These are phyloP conservation scores for Aspergillus pseudotamarii DNA, from an alignment of 2,329 filamentous ascomycete genomes.

Conservation along the genomic window DNA sequence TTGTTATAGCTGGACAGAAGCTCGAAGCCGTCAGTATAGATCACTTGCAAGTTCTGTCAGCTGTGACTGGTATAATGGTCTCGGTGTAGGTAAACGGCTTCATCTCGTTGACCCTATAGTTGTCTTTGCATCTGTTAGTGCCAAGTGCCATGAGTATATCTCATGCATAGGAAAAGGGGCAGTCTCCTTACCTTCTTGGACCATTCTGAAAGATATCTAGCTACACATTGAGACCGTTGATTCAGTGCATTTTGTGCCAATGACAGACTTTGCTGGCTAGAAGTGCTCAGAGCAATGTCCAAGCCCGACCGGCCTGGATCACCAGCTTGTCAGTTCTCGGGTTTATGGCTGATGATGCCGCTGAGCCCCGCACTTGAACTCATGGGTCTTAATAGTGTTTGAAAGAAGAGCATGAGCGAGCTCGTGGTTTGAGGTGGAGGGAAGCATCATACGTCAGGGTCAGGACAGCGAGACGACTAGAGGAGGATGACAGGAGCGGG, in stretches of 20 bases:
- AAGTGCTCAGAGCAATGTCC: background rate
- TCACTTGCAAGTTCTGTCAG: background rate
- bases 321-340: background rate
- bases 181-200: background rate
- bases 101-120: background rate
- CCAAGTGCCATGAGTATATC: background rate
- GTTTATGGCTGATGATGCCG: background rate
- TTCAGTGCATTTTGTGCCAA: background rate
- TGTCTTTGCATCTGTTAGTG: background rate
- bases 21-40: background rate
- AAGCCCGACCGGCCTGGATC: background rate
- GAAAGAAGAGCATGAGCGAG: background rate
- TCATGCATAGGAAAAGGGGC: background rate
- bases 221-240: background rate
- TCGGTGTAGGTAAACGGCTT: background rate
- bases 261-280: background rate
- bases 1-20: background rate
- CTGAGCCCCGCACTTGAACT: background rate
- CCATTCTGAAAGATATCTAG: no score
- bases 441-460: background rate
- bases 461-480: background rate
- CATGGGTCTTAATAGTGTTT: background rate
- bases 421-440: background rate
- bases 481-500: background rate
- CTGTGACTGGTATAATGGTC: background rate